These are phyloP conservation scores for Phlegmacium glaucopus DNA, from an alignment of 768 basidiomycete genomes.

Conservation along the genomic window DNA sequence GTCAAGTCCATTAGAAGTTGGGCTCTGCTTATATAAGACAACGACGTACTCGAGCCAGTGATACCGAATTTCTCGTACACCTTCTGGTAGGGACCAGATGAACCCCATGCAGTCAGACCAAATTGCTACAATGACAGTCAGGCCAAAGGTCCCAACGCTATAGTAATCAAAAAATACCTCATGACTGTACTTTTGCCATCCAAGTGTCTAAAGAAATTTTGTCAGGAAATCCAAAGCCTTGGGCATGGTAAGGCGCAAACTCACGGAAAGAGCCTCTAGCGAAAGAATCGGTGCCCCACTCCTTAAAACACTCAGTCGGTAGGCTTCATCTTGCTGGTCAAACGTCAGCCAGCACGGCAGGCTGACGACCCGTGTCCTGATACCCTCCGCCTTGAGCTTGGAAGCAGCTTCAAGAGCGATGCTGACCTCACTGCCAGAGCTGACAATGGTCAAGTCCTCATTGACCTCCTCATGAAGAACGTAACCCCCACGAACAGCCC, in stretches of 20 bases:
- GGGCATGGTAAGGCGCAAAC: slow-evolving; percentile 6
- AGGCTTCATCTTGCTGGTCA: slow-evolving; percentile 76
- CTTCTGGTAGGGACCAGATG: slow-evolving; percentile 86
- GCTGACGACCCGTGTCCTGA: slow-evolving; percentile 81
- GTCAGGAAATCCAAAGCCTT: slow-evolving; percentile 6
- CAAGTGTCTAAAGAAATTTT: slow-evolving; percentile 48
- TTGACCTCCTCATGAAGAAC: slow-evolving; percentile 77
- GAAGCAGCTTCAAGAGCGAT: slow-evolving; percentile 86
- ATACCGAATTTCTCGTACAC: slow-evolving; percentile 91
- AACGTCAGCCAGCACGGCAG: slow-evolving; percentile 90
- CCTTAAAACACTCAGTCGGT: slow-evolving; percentile 80
- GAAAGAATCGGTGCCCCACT: slow-evolving; percentile 89
- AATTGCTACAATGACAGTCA: slow-evolving; percentile 49
- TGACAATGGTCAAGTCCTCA: slow-evolving; percentile 88
- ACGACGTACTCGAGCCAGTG: slow-evolving; percentile 63
- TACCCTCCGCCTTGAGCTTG: slow-evolving; percentile 71
- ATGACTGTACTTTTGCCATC: slow-evolving; percentile 90
- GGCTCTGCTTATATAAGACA: background rate
- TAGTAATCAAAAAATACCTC: slow-evolving; percentile 43
- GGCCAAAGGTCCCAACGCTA: background rate
- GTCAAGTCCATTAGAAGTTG: slow-evolving; percentile 5
- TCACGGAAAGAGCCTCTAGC: slow-evolving; percentile 72
- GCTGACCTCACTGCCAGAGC: slow-evolving; percentile 83
- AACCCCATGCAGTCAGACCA: slow-evolving; percentile 75
- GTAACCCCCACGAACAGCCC: slow-evolving; percentile 82